These are phyloP conservation scores for Inga laurina DNA, from an alignment of 306 rosid genomes.

Conservation along the genomic window DNA sequence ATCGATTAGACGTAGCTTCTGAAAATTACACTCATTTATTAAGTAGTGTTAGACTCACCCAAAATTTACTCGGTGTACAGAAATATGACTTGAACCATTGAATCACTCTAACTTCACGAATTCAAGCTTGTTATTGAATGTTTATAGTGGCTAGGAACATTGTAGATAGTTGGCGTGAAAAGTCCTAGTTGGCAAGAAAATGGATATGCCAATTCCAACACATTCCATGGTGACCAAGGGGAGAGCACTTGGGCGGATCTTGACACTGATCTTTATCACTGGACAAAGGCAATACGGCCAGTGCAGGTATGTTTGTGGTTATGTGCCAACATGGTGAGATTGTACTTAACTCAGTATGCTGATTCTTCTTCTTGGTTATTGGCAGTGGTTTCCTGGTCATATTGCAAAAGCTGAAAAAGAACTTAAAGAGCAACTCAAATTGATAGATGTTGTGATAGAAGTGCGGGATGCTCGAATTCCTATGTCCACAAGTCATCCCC, in stretches of 20 bases:
- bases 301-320: constrained; percentile 64
- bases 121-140: constrained; percentile 8
- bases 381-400: constrained; percentile 99
- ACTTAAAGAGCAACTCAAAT: constrained; percentile 79
- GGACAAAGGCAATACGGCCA: constrained; percentile 84
- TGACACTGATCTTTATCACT: constrained; percentile 78
- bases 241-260: constrained; percentile 67
- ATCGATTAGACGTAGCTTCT: background rate
- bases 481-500: constrained; percentile 88
- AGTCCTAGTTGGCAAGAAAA: constrained; percentile 46
- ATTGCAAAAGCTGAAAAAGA: constrained; percentile 96
- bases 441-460: constrained; percentile 95
- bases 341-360: constrained; percentile 22
- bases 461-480: constrained; percentile 95
- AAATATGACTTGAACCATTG: background rate
- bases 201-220: constrained; percentile 33
- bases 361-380: constrained; percentile 32
- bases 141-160: constrained; percentile 16
- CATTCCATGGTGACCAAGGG: constrained; percentile 32
- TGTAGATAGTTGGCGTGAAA: constrained; percentile 82
- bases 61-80: background rate
- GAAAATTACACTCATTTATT: background rate
- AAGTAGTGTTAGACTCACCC: background rate
- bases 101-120: background rate
- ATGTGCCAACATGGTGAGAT: background rate